Base-by-base conservation (phyloP, 257 asterid species). In the Nicotiana paniculata region DNA sequence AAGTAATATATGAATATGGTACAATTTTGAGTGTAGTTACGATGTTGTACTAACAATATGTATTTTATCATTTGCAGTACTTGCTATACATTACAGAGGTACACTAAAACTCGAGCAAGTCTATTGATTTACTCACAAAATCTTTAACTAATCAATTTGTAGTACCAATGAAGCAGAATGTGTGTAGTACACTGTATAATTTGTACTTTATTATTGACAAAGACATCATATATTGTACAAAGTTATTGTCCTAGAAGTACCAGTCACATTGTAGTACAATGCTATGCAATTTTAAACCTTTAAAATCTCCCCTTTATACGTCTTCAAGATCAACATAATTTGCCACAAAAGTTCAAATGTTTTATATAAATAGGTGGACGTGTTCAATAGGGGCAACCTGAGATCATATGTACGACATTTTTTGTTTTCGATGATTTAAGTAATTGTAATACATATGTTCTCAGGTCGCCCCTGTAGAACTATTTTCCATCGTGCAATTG, bases 381-480 rank as follows among this genome's bases (percentile, higher is more conserved):
- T 46, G 61, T 72, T 72, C 61, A 24, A 46, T 24, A 46, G 79
- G 79, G 39, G 0, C 26, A 58, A 72, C 7, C 15, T 72, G 15
- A 24, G 61, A 72, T 43, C 79, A 72, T 72, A 46, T 72, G 37
- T 72, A 48, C 3, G 39, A 35, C 21, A 24, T 24, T 21, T 74
- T 46, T 46, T 70, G 7, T 24, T 24, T 43, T 18, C 0, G 6
- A 11, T 11, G 5, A 11, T 5, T 26, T 9, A 21, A 2, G 0
- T 21, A 21, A 69, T 37, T 46, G 24, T 72, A 21, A 48, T 21
- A 74, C 24, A 74, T 72, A 72, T 74, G 79, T 74, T 74, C 79
- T 74, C 79, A 74, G 79, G 79, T 74, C 62, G 39, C 79, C 61
- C 79, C 79, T 74, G 21, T 72, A 24, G 37, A 46, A 58, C 39